Evolutionary conservation across 164 flowering plant genomes (phyloP).

Genomic region (Macadamia integrifolia): DNA sequence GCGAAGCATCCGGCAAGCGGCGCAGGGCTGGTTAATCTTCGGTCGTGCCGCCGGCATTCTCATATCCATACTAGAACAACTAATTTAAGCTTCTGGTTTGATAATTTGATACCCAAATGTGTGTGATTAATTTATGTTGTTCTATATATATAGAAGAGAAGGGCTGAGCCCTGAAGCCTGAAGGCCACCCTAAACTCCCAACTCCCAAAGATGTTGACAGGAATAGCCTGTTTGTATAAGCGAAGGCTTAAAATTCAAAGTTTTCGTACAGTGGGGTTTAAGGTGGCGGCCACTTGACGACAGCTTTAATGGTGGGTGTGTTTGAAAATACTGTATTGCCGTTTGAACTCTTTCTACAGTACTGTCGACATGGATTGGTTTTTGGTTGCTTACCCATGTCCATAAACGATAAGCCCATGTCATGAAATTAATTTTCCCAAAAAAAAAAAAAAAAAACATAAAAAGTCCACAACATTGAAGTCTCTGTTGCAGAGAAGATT

Average conservation of each 20-base stretch:
- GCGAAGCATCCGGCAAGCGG: conserved; percentile 43
- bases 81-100: no score
- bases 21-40: conserved; percentile 33
- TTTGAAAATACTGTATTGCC: conserved; percentile 14
- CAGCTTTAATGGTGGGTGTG: conserved; percentile 4
- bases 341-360: neutral
- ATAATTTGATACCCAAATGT: no score
- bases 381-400: no score
- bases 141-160: conserved; percentile 1
- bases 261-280: conserved; percentile 17
- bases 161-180: neutral
- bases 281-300: conserved; percentile 25
- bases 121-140: neutral
- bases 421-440: no score
- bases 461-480: no score
- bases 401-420: no score
- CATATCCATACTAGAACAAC: conserved; percentile 9
- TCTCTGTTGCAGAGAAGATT: no score
- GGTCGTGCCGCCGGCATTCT: neutral
- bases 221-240: neutral
- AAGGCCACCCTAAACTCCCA: neutral
- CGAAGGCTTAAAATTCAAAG: conserved; percentile 13
- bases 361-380: no score
- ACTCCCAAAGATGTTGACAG: neutral
- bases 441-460: no score